A percentile compares a stretch with the other conserved stretches of the same genome.
Evolutionary conservation across 177 flowering plant genomes (phyloP).

Genomic region (Vitis hybrid): DNA sequence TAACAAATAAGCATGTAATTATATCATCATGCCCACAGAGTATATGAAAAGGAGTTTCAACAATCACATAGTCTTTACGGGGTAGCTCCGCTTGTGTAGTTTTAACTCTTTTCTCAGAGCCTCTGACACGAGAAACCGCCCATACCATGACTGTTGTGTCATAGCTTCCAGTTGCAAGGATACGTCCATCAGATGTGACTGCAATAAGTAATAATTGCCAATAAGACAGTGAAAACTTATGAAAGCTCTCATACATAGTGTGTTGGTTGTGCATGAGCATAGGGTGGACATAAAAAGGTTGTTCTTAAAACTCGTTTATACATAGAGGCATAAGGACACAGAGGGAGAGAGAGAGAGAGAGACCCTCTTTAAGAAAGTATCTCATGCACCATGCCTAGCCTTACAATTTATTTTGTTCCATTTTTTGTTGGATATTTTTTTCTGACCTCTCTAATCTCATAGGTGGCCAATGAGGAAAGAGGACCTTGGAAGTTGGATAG

Average conservation of each 20-base stretch:
- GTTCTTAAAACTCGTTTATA: no score
- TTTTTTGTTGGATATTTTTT: no score
- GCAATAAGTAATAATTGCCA: slow-evolving; percentile 22
- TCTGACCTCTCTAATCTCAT: no score
- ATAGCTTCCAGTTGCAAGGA: slow-evolving; percentile 97
- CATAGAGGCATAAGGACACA: no score
- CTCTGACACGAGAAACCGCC: slow-evolving; percentile 62
- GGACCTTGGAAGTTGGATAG: no score
- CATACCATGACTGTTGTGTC: slow-evolving; percentile 99
- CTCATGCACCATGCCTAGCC: no score
- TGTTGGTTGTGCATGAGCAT: no score
- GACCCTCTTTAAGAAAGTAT: no score
- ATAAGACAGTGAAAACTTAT: not conserved
- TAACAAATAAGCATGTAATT: slow-evolving; percentile 83
- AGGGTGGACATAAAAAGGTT: no score
- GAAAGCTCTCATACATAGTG: not conserved
- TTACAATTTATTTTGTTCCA: no score
- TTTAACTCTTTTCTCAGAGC: slow-evolving; percentile 60
- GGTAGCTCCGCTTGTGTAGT: slow-evolving; percentile 53
- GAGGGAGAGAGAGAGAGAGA: no score
- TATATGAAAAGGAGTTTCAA: slow-evolving; percentile 86
- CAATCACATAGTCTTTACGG: slow-evolving; percentile 66
- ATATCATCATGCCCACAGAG: slow-evolving; percentile 99
- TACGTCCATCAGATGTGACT: slow-evolving; percentile 92
- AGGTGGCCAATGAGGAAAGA: no score